Percentiles rank a stretch among this genome's conserved stretches.
Evolutionary conservation across 2,329 filamentous ascomycete species (phyloP).

Genomic region (Leptodontidium sp.): DNA sequence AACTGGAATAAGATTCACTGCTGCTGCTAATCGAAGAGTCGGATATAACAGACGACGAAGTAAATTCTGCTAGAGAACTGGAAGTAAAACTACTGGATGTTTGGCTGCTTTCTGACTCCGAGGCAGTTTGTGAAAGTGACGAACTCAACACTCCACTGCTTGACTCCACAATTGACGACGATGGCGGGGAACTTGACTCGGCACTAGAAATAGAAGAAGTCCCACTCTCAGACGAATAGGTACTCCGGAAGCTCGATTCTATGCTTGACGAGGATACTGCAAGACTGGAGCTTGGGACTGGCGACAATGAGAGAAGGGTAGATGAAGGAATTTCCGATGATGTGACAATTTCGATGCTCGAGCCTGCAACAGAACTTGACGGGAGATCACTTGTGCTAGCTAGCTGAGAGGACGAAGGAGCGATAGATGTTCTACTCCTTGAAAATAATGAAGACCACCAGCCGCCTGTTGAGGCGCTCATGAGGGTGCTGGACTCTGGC

Average conservation of each 20-base stretch:
- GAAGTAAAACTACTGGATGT: not conserved
- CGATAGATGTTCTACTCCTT: not conserved
- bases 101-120: not conserved
- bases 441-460: slow-evolving; percentile 3
- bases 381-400: not conserved
- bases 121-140: not conserved
- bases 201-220: not conserved
- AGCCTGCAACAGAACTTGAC: not conserved
- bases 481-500: not conserved
- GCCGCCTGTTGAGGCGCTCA: not conserved
- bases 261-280: not conserved
- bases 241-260: not conserved
- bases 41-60: not conserved
- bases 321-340: not conserved
- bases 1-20: not conserved
- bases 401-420: not conserved
- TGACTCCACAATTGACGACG: not conserved
- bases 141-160: not conserved
- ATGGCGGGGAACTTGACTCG: not conserved
- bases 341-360: not conserved
- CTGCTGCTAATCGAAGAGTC: not conserved
- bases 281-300: not conserved
- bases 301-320: not conserved
- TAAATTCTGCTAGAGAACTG: not conserved
- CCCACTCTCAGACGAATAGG: not conserved